These are phyloP conservation scores for Aspergillus piperis DNA, from an alignment of 2,329 filamentous ascomycete genomes.

Conservation along the genomic window DNA sequence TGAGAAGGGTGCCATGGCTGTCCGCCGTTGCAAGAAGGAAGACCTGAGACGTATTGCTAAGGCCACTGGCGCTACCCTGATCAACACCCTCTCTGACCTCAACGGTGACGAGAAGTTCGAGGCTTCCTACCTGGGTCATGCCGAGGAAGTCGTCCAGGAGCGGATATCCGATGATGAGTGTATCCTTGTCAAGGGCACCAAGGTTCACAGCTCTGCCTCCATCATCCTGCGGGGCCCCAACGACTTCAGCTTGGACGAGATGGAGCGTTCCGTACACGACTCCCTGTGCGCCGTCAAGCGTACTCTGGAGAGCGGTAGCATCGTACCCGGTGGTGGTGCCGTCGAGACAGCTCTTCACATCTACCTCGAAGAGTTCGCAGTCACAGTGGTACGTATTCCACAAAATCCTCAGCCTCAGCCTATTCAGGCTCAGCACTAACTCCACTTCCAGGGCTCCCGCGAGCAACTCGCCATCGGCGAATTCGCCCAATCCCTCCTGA, in stretches of 20 bases:
- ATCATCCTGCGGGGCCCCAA: conserved; percentile 95
- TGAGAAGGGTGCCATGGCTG: conserved; percentile 92
- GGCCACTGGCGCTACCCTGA: conserved; percentile 88
- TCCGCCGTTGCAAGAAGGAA: conserved; percentile 97
- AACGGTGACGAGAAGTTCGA: conserved; percentile 98
- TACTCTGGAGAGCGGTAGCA: conserved; percentile 92
- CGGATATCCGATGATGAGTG: conserved; percentile 98
- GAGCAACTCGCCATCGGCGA: conserved; percentile 98
- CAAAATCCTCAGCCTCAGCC: not conserved
- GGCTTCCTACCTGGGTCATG: conserved; percentile 80
- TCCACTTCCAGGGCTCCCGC: conserved; percentile 66
- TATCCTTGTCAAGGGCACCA: conserved; percentile 94
- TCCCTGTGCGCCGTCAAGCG: conserved; percentile 96
- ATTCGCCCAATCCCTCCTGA: conserved; percentile 90
- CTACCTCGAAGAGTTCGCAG: conserved; percentile 97
- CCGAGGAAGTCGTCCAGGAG: conserved; percentile 97
- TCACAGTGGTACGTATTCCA: conserved; percentile 71
- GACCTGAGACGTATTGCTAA: conserved; percentile 93
- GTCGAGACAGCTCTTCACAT: conserved; percentile 99
- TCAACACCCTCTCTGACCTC: conserved; percentile 91
- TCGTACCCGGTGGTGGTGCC: conserved; percentile 93
- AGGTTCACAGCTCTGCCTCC: conserved; percentile 88
- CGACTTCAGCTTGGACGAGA: conserved; percentile 96
- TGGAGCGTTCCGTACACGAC: conserved; percentile 98
- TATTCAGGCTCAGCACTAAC: not conserved